These are phyloP conservation scores for Huntiella moniliformis DNA, from an alignment of 2,329 filamentous ascomycete genomes.

Conservation along the genomic window DNA sequence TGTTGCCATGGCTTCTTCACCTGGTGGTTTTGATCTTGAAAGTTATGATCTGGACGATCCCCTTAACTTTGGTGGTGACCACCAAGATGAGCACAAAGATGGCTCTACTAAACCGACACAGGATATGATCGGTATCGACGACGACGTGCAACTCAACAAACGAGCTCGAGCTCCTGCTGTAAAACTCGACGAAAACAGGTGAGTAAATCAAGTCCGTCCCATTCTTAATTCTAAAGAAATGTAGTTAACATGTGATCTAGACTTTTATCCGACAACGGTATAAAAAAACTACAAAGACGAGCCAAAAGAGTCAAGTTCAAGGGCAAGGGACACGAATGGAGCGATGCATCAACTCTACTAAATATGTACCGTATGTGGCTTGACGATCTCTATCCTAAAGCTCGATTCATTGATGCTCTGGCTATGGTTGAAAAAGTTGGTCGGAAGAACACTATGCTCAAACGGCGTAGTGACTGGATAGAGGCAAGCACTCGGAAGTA, in stretches of 20 bases:
- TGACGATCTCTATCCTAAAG: constrained; percentile 86
- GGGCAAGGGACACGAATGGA: constrained; percentile 92
- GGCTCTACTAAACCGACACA: constrained; percentile 22
- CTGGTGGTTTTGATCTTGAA: constrained; percentile 41
- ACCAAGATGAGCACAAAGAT: constrained; percentile 17
- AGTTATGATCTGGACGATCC: constrained; percentile 51
- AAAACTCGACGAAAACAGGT: constrained; percentile 74
- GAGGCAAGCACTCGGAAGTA: constrained; percentile 42
- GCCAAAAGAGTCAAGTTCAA: constrained; percentile 61
- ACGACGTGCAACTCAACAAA: constrained; percentile 68
- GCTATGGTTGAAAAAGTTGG: constrained; percentile 85
- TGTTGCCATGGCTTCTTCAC: background rate
- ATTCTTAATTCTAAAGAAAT: background rate
- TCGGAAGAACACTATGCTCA: constrained; percentile 61
- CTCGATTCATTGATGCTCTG: constrained; percentile 78
- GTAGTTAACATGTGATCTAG: constrained; percentile 22
- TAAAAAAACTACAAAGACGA: constrained; percentile 59
- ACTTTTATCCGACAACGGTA: constrained; percentile 64
- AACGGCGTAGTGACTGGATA: constrained; percentile 66
- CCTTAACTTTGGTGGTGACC: constrained; percentile 18
- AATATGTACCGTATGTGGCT: constrained; percentile 94
- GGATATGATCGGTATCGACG: constrained; percentile 56
- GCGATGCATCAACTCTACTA: constrained; percentile 62
- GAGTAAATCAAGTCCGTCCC: constrained; percentile 6
- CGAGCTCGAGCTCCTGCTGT: constrained; percentile 52